phyloP scores from a whole-genome alignment of 352 stramenopile genomes.

The Saprolegnia parasitica region DNA sequence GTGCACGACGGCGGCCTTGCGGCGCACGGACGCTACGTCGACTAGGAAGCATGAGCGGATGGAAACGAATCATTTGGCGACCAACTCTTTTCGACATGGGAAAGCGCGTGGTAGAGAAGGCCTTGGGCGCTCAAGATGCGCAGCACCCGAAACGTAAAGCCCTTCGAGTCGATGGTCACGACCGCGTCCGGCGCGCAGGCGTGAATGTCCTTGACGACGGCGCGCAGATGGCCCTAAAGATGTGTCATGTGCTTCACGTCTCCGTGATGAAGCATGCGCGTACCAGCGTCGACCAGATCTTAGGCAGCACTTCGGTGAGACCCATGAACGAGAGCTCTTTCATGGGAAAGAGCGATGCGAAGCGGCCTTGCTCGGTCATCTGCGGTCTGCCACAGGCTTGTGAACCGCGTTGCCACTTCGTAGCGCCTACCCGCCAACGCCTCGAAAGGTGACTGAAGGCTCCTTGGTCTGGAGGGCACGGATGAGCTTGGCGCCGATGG shows the following conservation, averaged over 20 bases:
- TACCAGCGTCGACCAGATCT: conserved; percentile 48
- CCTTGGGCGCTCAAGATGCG: conserved; percentile 35
- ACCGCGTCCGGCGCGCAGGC: conserved; percentile 51
- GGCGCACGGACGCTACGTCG: neutral
- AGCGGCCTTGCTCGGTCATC: conserved; percentile 44
- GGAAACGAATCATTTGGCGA: neutral
- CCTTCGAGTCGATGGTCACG: conserved; percentile 76
- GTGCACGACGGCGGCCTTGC: conserved; percentile 37
- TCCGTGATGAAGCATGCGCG: neutral
- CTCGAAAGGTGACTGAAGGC: conserved; percentile 40
- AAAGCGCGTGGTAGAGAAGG: neutral
- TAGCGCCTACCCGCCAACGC: conserved; percentile 50
- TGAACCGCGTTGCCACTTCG: neutral
- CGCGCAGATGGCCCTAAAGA: conserved; percentile 40
- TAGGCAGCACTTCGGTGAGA: conserved; percentile 58
- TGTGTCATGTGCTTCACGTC: neutral
- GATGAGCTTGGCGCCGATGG: conserved; percentile 71
- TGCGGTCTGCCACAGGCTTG: conserved; percentile 34
- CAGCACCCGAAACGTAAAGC: conserved; percentile 63
- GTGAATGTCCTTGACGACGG: conserved; percentile 54
- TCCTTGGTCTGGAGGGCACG: conserved; percentile 39
- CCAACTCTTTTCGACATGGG: neutral
- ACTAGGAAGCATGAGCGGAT: neutral
- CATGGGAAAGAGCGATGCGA: conserved; percentile 66
- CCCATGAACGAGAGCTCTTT: conserved; percentile 71